Percentiles rank a stretch among this genome's conserved stretches.
Evolutionary conservation across 2,329 filamentous ascomycete species (phyloP).

Genomic region (Thelonectria blattea): DNA sequence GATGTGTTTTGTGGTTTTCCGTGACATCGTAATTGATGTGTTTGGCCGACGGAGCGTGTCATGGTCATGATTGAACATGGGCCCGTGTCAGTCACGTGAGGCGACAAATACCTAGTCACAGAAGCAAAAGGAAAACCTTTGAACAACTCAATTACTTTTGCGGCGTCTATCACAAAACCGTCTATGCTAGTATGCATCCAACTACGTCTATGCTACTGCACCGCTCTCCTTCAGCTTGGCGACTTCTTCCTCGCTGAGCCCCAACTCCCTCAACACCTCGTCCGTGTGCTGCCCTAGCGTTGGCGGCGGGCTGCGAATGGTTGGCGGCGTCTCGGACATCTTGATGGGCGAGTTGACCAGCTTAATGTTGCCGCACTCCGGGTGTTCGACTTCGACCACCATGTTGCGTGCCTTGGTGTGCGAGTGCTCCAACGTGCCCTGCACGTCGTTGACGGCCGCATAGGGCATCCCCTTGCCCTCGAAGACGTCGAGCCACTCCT

Average conservation of each 20-base stretch:
- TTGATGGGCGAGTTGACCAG: constrained; percentile 95
- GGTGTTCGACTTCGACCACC: constrained; percentile 88
- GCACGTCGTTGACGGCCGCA: constrained; percentile 91
- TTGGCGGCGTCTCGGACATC: constrained; percentile 81
- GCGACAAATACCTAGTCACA: background rate
- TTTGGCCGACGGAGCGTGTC: background rate
- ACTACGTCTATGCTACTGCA: constrained; percentile 61
- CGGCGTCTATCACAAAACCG: too few relatives aligned
- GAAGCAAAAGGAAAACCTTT: too few relatives aligned
- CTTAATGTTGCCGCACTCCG: constrained; percentile 81
- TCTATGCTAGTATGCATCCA: too few relatives aligned
- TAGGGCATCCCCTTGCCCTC: constrained; percentile 94
- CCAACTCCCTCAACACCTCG: constrained; percentile 72
- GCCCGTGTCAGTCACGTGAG: background rate
- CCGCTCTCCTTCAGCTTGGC: constrained; percentile 67
- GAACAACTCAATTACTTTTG: too few relatives aligned
- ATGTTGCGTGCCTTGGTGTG: constrained; percentile 87
- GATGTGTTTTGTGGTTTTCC: too few relatives aligned
- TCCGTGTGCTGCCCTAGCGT: constrained; percentile 87
- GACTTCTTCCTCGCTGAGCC: constrained; percentile 65
- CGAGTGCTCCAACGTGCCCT: constrained; percentile 80
- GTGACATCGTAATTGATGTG: too few relatives aligned
- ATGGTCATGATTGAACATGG: background rate
- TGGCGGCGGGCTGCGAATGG: constrained; percentile 79
- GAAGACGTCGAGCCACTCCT: constrained; percentile 85